A percentile compares a stretch with the other conserved stretches of the same genome.
Evolutionary conservation across 2,329 filamentous ascomycete species (phyloP).

Genomic region (Onygenales sp.): DNA sequence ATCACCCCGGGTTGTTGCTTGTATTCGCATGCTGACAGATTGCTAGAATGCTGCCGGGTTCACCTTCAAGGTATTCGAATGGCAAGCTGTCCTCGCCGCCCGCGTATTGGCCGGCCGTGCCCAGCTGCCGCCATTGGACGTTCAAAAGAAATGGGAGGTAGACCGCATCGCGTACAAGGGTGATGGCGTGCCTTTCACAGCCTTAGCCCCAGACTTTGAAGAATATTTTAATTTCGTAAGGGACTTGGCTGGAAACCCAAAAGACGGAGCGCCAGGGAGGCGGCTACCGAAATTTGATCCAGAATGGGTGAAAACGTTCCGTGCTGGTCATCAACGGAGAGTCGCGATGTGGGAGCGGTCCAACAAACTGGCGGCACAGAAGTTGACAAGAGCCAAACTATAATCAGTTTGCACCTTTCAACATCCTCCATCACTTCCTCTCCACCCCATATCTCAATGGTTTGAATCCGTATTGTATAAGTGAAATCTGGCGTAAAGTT

Average conservation of each 20-base stretch:
- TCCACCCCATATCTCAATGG: too few relatives aligned
- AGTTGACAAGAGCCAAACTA: not conserved
- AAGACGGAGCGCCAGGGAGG: constrained; percentile 28
- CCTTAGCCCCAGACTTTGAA: constrained; percentile 54
- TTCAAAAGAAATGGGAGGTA: constrained; percentile 48
- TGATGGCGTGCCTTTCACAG: constrained; percentile 48
- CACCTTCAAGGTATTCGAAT: constrained; percentile 61
- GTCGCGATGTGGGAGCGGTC: constrained; percentile 50
- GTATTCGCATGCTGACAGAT: not conserved
- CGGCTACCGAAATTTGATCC: constrained; percentile 34
- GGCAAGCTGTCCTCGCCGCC: constrained; percentile 55
- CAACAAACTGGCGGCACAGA: constrained; percentile 25
- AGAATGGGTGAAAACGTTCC: constrained; percentile 37
- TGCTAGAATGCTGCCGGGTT: constrained; percentile 32
- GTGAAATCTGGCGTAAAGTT: too few relatives aligned
- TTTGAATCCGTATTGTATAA: too few relatives aligned
- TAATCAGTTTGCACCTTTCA: not conserved
- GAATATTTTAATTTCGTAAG: constrained; percentile 52
- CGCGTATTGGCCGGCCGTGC: constrained; percentile 48
- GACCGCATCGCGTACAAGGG: constrained; percentile 46
- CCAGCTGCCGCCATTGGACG: constrained; percentile 38
- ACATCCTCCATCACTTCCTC: not conserved
- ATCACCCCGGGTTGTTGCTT: not conserved
- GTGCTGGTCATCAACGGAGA: constrained; percentile 46
- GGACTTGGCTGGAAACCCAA: constrained; percentile 34